A percentile compares a stretch with the other conserved stretches of the same genome.
Conservation (phyloP, 2,329 filamentous ascomycete species). For the Pezicula radicicola region DNA sequence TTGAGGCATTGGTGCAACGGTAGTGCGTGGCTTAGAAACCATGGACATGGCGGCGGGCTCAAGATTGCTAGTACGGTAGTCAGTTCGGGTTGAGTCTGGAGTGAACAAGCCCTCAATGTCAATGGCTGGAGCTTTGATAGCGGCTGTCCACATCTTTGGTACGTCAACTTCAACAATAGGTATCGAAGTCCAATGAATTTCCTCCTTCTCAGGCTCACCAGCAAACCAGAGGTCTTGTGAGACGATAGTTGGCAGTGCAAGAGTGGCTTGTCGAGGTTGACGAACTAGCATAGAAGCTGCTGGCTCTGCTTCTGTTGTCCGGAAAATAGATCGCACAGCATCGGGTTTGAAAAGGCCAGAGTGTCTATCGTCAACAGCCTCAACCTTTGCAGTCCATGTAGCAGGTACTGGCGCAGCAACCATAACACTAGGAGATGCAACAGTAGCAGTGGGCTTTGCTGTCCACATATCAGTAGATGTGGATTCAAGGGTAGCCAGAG, state of each 20-base stretch:
- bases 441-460: not conserved
- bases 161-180: not conserved
- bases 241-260: too few species aligned
- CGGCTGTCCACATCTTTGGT: not conserved
- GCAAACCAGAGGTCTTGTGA: too few species aligned
- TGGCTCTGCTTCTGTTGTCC: constrained; percentile 15
- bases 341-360: constrained; percentile 18
- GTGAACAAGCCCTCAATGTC: constrained; percentile 17
- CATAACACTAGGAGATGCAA: too few species aligned
- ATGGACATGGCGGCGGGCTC: constrained; percentile 22
- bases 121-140: not conserved
- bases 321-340: constrained; percentile 8
- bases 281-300: constrained; percentile 1
- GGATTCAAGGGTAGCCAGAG: not conserved
- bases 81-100: constrained; percentile 5
- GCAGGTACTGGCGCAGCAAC: not conserved
- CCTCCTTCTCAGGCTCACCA: too few species aligned
- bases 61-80: constrained; percentile 15
- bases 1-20: constrained; percentile 2
- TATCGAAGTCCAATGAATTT: not conserved
- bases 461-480: constrained; percentile 11
- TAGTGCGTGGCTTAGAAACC: constrained; percentile 16
- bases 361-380: not conserved
- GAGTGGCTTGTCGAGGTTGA: too few species aligned
- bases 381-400: constrained; percentile 14